Evolutionary conservation across 495 filamentous ascomycete species (phyloP), one percentile per base, ranked within the genome.

Genomic region (Lophiotrema nucula): DNA sequence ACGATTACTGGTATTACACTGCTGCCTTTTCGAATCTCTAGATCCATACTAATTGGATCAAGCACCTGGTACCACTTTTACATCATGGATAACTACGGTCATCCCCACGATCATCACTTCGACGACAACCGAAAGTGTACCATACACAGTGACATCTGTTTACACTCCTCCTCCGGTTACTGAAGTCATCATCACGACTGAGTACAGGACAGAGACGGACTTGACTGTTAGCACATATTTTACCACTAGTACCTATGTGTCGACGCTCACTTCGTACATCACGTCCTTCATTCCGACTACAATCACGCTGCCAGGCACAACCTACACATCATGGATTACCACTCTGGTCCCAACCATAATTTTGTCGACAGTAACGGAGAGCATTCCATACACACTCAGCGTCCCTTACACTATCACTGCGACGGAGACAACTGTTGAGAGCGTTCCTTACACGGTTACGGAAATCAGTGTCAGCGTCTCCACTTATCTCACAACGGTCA

Each of bases 41-140:
- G 19, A 43, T 10, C 6, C 39, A 8, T 4, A 12, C 15, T 28
- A 26, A 54, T 16, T 4, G 5, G 2, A 44, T 16, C 5, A 41
- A 56, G 53, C 12, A 22, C 23, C 51, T n/a, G 51, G 51, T 2
- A 55, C 53, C 15, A 35, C 19, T 3, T 8, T 47, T 10, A 56
- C 51, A 15, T 39, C 33, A 4, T 52, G 16, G 8, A 35, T 39
- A 16, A 19, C 48, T 24, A 18, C 4, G 6, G 24, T 35, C 3
- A 41, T 52, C 26, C 19, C 16, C 4, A 41, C 33, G 3, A 39
- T 33, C 3, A 21, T 21, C 15, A 52, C 48, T 3, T 10, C 12
- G 4, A 52, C 33, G n/a, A 41, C 23, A 33, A 49, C 46, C 26
- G 21, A 15, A 26, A 38, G 13, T 11, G 31, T 37, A 4, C n/a